phyloP scores from a whole-genome alignment of 768 basidiomycete species.

The Termitomyces sp. region DNA sequence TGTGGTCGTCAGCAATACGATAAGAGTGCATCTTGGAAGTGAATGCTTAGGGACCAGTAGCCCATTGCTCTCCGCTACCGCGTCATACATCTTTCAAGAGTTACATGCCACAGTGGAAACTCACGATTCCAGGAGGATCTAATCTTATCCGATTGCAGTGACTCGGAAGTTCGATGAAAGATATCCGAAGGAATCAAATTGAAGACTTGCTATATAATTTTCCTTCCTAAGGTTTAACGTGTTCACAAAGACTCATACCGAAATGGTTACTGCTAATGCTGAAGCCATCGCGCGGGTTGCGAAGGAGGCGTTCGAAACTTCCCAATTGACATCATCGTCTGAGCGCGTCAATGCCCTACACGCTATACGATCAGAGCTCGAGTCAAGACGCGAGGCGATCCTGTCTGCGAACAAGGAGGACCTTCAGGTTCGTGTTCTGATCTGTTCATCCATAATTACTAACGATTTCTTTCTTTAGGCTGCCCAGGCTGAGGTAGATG shows the following conservation, averaged over 20 bases:
- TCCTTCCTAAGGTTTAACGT: not conserved
- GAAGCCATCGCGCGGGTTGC: conserved; percentile 70
- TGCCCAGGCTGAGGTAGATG: conserved; percentile 70
- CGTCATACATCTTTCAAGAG: no score
- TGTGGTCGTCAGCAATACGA: no score
- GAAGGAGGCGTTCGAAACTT: conserved; percentile 79
- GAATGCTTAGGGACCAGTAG: no score
- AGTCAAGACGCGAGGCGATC: conserved; percentile 58
- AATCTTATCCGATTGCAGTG: conserved; percentile 6
- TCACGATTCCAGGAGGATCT: not conserved
- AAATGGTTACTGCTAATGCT: conserved; percentile 21
- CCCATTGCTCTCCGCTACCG: no score
- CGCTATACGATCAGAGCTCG: conserved; percentile 63
- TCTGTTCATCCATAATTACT: not conserved
- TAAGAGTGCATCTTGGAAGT: no score
- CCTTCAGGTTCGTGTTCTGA: conserved; percentile 48
- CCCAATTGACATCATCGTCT: conserved; percentile 67
- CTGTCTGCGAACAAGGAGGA: conserved; percentile 79
- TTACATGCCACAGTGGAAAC: no score
- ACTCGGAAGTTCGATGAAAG: conserved; percentile 9
- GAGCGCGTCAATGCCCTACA: conserved; percentile 71
- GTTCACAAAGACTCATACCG: not conserved
- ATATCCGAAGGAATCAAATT: not conserved
- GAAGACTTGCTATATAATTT: not conserved
- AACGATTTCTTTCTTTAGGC: conserved; percentile 37